Base-by-base conservation (phyloP, 2,329 filamentous ascomycete genomes). In the Cladobotryum protrusum region DNA sequence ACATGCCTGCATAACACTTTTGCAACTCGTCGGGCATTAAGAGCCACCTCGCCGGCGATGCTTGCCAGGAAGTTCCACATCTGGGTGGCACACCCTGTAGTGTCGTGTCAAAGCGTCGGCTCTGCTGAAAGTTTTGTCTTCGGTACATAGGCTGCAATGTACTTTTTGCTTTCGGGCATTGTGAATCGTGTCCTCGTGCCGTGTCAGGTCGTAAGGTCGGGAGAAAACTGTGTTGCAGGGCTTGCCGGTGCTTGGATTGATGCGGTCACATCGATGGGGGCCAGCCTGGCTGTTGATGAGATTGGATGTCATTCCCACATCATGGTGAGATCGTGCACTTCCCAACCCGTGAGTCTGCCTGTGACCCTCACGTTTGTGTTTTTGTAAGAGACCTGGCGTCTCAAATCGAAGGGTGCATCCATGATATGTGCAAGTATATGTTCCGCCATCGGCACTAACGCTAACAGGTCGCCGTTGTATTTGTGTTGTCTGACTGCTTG, bases 181-280 rank as follows among this genome's bases (percentile, higher is more conserved):
- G 77, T 97, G 93, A 56, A 97, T 97, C 0, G 93, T 97, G 58
- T 96, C 92, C 67, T 99, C 93, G 64, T 99, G 93, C 18, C 93
- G 80, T 0, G 93, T 99, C 47, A 99, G 77, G 68, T 99, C 93
- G 74, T 99, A 99, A 1, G 93, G 93, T 17, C 93, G 78, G 1
- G 92, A 96, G 69, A 99, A 97, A 48, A 96, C 77, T 0, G 90
- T 95, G 65, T 89, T 92, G 78, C 93, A 97, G 0, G 90, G 86
- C 72, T 96, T 96, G 56, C 89, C 89, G 0, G 93, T 97, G 56
- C 88, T 92, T 2, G 92, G 92, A 68, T 97, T 97, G 71, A 92
- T 89, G 57, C 91, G 83, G 63, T 91, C 87, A 68, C 93, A 99
- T 60, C 85, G 86, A 73, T 97, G 93, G 32, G 93, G 93, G 0